Evolutionary conservation across 495 filamentous ascomycete genomes (phyloP).

Genomic region (Cenococcum geophilum): DNA sequence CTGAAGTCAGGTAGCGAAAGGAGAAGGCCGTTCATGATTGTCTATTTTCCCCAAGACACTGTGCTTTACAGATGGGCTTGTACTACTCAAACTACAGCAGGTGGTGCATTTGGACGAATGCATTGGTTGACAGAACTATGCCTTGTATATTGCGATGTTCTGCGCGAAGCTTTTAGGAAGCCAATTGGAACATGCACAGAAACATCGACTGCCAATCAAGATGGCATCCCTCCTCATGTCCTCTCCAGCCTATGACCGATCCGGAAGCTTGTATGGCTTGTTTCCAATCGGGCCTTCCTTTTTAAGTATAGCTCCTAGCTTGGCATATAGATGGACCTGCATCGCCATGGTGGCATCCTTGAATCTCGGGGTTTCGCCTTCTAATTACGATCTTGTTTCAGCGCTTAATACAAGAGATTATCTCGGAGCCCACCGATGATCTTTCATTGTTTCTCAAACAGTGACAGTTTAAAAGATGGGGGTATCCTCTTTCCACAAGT

Average conservation of each 20-base stretch:
- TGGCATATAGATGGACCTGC: background rate
- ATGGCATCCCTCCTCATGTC: background rate
- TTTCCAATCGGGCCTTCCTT: background rate
- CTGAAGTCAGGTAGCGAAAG: slow-evolving; percentile 1
- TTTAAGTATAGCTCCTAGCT: background rate
- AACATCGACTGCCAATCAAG: background rate
- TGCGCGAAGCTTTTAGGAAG: background rate
- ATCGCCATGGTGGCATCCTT: background rate
- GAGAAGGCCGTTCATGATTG: background rate
- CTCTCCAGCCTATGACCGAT: background rate
- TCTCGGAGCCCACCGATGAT: background rate
- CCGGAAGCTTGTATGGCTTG: background rate
- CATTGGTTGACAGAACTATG: background rate
- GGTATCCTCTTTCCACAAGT: background rate
- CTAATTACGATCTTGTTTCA: background rate
- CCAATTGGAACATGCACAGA: background rate
- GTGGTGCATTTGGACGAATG: slow-evolving; percentile 4
- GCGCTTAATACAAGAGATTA: background rate
- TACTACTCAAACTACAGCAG: background rate
- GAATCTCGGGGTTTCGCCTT: background rate
- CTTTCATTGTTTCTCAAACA: background rate
- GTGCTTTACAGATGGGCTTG: background rate
- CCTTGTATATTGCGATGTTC: background rate
- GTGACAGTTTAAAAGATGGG: background rate
- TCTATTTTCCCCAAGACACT: background rate